phyloP scores from a whole-genome alignment of 1,284 basidiomycete genomes.

The Malassezia sympodialis region DNA sequence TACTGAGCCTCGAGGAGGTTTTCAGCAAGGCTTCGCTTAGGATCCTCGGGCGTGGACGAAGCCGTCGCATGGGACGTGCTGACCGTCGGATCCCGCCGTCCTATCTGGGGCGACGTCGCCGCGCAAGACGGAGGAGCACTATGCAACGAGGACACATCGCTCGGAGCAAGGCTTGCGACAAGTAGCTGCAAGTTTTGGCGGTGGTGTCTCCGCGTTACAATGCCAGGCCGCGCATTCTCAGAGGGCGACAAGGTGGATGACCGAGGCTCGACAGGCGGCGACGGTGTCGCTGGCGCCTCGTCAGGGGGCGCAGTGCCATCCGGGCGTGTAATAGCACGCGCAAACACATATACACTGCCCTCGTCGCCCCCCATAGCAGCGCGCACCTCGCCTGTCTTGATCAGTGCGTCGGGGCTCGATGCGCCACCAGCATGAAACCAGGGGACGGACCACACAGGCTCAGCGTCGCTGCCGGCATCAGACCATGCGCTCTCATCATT shows the following conservation, averaged over 20 bases:
- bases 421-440: constrained; percentile 1
- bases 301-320: not conserved
- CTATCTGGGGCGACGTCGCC: not conserved
- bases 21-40: not conserved
- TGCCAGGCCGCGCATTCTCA: not conserved
- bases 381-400: not conserved
- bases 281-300: not conserved
- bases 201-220: constrained; percentile 1
- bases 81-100: not conserved
- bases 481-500: not conserved
- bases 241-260: not conserved
- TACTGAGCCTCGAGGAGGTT: constrained; percentile 11
- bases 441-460: not conserved
- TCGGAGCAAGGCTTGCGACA: not conserved
- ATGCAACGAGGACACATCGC: not conserved
- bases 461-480: not conserved
- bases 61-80: not conserved
- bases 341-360: constrained; percentile 1
- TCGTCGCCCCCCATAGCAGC: constrained; percentile 4
- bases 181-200: not conserved
- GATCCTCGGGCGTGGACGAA: not conserved
- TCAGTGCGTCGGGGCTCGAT: not conserved
- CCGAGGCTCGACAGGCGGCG: not conserved
- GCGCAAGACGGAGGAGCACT: not conserved
- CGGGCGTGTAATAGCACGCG: not conserved